These are phyloP conservation scores for Closterium sp. DNA, from an alignment of 139 green algal species.

Conservation along the genomic window DNA sequence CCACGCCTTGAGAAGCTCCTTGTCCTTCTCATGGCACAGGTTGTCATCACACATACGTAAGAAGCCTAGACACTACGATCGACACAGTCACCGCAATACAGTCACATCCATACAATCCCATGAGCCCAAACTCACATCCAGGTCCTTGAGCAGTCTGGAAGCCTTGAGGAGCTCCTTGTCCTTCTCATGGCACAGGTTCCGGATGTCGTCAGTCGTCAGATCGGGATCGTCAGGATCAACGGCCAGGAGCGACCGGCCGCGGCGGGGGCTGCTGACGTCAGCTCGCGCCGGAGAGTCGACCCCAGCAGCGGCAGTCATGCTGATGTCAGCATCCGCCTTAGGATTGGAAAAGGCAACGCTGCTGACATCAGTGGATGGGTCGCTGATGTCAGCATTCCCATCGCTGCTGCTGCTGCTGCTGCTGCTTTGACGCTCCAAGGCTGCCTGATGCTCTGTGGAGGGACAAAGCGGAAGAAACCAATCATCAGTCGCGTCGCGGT, in stretches of 20 bases:
- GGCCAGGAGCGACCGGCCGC: not conserved
- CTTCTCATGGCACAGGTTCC: not conserved
- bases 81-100: too few relatives aligned
- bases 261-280: not conserved
- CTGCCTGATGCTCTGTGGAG: not conserved
- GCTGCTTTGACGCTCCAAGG: not conserved
- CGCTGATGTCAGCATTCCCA: not conserved
- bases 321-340: not conserved
- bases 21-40: not conserved
- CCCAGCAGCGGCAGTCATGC: not conserved
- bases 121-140: too few relatives aligned
- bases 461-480: not conserved
- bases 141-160: not conserved
- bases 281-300: not conserved
- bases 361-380: not conserved
- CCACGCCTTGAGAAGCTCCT: not conserved
- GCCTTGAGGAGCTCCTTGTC: not conserved
- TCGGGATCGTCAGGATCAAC: not conserved
- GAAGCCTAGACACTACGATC: too few relatives aligned
- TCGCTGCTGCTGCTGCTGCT: not conserved
- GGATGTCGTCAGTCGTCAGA: not conserved
- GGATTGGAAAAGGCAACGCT: not conserved
- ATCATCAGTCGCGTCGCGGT: too few relatives aligned
- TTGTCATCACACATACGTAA: too few relatives aligned
- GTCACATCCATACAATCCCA: too few relatives aligned